phyloP scores from a whole-genome alignment of 805 yeast genomes.

The Danielia reshetovae region DNA sequence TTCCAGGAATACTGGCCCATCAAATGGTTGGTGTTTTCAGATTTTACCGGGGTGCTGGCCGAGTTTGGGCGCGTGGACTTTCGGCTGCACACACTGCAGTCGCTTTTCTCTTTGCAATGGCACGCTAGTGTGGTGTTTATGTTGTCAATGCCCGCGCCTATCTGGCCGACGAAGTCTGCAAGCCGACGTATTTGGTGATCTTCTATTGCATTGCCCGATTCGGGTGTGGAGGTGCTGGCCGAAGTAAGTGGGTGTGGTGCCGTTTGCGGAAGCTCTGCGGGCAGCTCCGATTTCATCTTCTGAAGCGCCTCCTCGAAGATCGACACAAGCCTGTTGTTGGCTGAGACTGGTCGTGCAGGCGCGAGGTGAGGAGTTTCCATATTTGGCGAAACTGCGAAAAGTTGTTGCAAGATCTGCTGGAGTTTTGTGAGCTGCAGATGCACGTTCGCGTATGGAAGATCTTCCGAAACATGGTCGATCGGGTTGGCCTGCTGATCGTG shows the following conservation, averaged over 20 bases:
- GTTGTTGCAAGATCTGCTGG: too few relatives aligned
- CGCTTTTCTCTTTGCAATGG: neutral
- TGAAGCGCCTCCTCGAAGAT: neutral
- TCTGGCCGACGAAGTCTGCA: slow-evolving; percentile 1
- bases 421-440: too few relatives aligned
- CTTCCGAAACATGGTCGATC: too few relatives aligned
- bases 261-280: too few relatives aligned
- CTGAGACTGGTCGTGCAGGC: too few relatives aligned
- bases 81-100: slow-evolving; percentile 3
- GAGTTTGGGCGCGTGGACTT: slow-evolving; percentile 4
- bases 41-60: slow-evolving; percentile 4
- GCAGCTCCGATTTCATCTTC: neutral
- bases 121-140: slow-evolving; percentile 2
- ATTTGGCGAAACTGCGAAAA: too few relatives aligned
- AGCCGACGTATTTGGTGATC: neutral
- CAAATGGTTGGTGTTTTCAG: slow-evolving; percentile 10
- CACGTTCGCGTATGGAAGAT: too few relatives aligned
- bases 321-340: too few relatives aligned
- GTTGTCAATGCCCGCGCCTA: slow-evolving; percentile 4
- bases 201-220: neutral
- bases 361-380: too few relatives aligned
- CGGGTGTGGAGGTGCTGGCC: neutral
- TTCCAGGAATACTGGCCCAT: slow-evolving; percentile 15
- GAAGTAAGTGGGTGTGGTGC: too few relatives aligned
- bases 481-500: too few relatives aligned